Evolutionary conservation across 495 filamentous ascomycete species (phyloP).

Genomic region (Echria macrotheca): DNA sequence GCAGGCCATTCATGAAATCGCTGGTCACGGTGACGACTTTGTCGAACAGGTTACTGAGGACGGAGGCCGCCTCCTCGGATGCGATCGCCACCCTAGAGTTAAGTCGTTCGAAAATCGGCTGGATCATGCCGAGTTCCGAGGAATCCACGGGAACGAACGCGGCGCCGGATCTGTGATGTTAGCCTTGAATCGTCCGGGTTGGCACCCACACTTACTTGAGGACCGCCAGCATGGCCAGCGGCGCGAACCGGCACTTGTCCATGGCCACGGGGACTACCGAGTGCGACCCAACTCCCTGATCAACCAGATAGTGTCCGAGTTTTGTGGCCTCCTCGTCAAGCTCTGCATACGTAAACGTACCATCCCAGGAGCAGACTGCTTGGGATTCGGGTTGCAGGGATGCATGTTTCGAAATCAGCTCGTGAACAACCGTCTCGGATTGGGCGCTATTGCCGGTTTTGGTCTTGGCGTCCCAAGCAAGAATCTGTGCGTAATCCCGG

Average conservation of each 20-base stretch:
- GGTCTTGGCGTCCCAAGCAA: conserved; percentile 33
- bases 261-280: conserved; percentile 42
- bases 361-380: conserved; percentile 43
- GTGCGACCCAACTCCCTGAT: conserved; percentile 37
- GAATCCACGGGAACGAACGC: conserved; percentile 41
- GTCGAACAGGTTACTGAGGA: conserved; percentile 33
- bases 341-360: conserved; percentile 35
- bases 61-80: conserved; percentile 30
- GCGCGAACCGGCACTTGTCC: conserved; percentile 40
- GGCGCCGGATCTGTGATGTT: conserved; percentile 35
- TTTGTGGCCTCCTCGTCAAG: conserved; percentile 34
- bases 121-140: conserved; percentile 34
- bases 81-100: conserved; percentile 35
- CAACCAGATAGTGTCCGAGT: conserved; percentile 37
- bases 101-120: conserved; percentile 36
- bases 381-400: conserved; percentile 31
- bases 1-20: conserved; percentile 20
- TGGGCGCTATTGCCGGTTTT: conserved; percentile 15
- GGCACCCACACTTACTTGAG: too few relatives aligned
- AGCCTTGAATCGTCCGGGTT: too few relatives aligned
- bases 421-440: conserved; percentile 27
- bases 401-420: conserved; percentile 32
- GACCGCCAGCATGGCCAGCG: conserved; percentile 44
- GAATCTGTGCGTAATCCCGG: conserved; percentile 38
- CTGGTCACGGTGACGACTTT: conserved; percentile 32